These are phyloP conservation scores for Ogataea hybrid DNA, from an alignment of 1,139 yeast genomes.

Conservation along the genomic window DNA sequence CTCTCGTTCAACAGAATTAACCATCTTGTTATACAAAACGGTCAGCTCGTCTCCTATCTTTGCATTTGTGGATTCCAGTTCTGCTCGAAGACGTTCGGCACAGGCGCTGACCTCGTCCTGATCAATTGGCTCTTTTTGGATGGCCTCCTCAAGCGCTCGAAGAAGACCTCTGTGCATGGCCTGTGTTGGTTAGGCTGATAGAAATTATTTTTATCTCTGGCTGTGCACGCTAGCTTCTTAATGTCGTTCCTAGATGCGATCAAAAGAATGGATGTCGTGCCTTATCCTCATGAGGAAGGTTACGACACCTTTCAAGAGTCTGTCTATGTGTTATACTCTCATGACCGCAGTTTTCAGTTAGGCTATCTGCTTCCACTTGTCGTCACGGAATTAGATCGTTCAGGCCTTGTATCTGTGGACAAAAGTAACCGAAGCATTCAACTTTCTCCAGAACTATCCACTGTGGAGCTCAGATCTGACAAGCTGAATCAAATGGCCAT, in stretches of 20 bases:
- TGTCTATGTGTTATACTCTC: constrained; percentile 45
- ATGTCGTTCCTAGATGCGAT: constrained; percentile 31
- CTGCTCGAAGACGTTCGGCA: not conserved
- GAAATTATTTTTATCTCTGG: constrained; percentile 1
- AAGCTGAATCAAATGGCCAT: constrained; percentile 45
- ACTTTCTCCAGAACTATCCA: constrained; percentile 39
- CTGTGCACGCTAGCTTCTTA: constrained; percentile 1
- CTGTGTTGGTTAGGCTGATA: constrained; percentile 20
- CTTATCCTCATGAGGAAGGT: constrained; percentile 33
- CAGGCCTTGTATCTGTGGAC: constrained; percentile 38
- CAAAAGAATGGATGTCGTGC: constrained; percentile 49
- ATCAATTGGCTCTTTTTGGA: not conserved
- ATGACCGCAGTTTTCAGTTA: constrained; percentile 45
- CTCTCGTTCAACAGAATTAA: constrained; percentile 33
- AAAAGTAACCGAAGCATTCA: constrained; percentile 33
- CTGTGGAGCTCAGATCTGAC: constrained; percentile 46
- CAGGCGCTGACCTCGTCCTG: not conserved
- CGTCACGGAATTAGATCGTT: constrained; percentile 38
- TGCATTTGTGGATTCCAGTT: not conserved
- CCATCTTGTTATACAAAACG: constrained; percentile 2
- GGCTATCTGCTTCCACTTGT: constrained; percentile 55
- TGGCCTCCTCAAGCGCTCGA: constrained; percentile 2
- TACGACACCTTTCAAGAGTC: constrained; percentile 25
- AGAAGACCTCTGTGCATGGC: not conserved
- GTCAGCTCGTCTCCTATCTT: constrained; percentile 4